Percentiles rank a stretch among this genome's conserved stretches.
Conservation (phyloP, 805 yeast genomes). For the Wickerhamomyces queroliae region DNA sequence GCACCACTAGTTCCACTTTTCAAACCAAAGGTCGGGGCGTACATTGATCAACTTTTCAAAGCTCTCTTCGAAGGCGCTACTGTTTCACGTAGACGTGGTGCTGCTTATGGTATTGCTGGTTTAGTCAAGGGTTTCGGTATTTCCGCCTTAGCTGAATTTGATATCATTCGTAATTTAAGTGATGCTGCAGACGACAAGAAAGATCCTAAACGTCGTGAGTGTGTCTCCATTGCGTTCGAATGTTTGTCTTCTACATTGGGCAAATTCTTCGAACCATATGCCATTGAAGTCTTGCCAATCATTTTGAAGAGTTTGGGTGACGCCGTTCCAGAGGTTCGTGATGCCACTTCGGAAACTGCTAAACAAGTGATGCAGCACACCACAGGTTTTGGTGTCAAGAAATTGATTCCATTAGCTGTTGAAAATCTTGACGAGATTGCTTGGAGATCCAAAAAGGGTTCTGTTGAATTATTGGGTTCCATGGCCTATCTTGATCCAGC, state of each 20-base stretch:
- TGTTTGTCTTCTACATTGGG: constrained; percentile 76
- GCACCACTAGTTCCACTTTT: constrained; percentile 72
- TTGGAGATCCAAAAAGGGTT: constrained; percentile 96
- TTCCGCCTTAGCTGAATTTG: constrained; percentile 65
- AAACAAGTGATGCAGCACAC: constrained; percentile 84
- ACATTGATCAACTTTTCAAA: constrained; percentile 53
- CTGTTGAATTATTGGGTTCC: constrained; percentile 92
- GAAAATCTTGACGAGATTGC: constrained; percentile 80
- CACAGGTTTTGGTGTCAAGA: constrained; percentile 87
- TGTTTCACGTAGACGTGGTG: constrained; percentile 65
- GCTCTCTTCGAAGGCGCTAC: constrained; percentile 49
- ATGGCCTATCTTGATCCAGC: constrained; percentile 98
- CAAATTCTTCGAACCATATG: constrained; percentile 86
- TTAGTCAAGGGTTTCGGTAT: constrained; percentile 88
- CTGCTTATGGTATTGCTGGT: constrained; percentile 96
- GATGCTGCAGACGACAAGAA: constrained; percentile 88
- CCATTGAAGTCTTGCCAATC: constrained; percentile 79
- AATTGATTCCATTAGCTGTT: constrained; percentile 86
- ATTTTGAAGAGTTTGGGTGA: constrained; percentile 84
- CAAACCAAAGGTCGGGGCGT: constrained; percentile 40
- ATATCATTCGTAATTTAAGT: constrained; percentile 64
- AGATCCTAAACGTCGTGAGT: constrained; percentile 69
- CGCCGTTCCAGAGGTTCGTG: constrained; percentile 75
- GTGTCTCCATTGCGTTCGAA: constrained; percentile 83
- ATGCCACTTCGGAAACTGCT: constrained; percentile 84